phyloP scores from a whole-genome alignment of 2,329 filamentous ascomycete genomes.

The Nothophoma quercina region DNA sequence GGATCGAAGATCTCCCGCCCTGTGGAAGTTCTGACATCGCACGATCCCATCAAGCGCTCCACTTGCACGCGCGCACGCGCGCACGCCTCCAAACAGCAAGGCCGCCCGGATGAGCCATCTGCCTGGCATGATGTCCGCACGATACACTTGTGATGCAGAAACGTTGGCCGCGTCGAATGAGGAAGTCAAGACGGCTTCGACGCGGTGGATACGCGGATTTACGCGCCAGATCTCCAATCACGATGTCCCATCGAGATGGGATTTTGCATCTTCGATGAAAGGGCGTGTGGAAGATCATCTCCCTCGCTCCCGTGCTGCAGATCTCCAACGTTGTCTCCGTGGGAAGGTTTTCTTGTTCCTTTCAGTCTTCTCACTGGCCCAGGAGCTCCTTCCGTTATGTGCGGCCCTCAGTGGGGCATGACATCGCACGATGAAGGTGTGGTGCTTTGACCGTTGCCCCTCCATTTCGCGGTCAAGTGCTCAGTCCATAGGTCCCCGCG shows the following conservation, averaged over 20 bases:
- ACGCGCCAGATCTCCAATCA: too few species aligned
- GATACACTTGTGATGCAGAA: conserved; percentile 13
- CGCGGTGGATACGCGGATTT: background rate
- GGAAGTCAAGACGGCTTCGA: background rate
- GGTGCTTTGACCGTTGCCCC: conserved; percentile 4
- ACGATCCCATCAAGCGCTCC: conserved; percentile 5
- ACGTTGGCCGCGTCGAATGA: conserved; percentile 5
- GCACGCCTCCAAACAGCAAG: conserved; percentile 1
- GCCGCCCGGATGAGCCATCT: background rate
- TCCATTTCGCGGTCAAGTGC: background rate
- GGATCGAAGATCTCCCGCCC: conserved; percentile 17
- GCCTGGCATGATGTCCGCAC: background rate
- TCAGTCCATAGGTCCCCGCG: background rate
- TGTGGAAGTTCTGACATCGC: conserved; percentile 8
- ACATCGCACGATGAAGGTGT: background rate
- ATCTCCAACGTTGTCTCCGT: background rate
- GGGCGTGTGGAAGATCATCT: background rate
- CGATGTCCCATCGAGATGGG: conserved; percentile 6
- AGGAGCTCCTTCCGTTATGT: background rate
- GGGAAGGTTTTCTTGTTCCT: background rate
- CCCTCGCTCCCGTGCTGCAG: background rate
- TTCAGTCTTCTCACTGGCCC: background rate
- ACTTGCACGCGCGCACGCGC: conserved; percentile 10
- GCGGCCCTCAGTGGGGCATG: background rate
- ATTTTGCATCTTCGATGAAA: too few species aligned